Conservation (phyloP, 441 rosid genomes). For the Melastoma candidum region DNA sequence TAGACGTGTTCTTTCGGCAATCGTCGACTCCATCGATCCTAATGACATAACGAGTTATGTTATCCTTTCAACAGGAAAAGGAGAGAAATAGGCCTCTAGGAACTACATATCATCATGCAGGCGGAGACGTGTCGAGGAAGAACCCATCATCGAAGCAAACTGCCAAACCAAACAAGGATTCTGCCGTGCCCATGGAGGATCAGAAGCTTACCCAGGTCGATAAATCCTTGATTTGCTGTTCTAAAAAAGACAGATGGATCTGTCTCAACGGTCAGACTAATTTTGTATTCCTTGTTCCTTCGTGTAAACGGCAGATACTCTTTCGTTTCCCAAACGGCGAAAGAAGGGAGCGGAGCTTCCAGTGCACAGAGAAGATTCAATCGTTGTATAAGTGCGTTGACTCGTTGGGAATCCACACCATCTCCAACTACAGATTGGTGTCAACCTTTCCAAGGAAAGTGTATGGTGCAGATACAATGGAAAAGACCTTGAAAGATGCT, state of each 20-base stretch:
- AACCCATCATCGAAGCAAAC: conserved; percentile 15
- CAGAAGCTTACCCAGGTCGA: conserved; percentile 35
- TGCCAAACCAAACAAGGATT: conserved; percentile 17
- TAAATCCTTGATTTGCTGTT: not conserved
- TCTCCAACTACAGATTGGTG: conserved; percentile 35
- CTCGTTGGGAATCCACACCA: conserved; percentile 31
- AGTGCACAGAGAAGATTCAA: conserved; percentile 30
- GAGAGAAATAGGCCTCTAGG: conserved; percentile 23
- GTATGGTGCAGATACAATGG: conserved; percentile 36
- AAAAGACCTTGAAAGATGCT: conserved; percentile 39
- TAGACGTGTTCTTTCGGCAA: not conserved
- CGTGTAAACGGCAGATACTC: conserved; percentile 29
- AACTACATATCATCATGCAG: conserved; percentile 9
- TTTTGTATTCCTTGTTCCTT: not conserved
- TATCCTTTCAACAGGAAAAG: conserved; percentile 24
- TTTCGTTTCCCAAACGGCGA: conserved; percentile 53
- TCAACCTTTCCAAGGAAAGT: conserved; percentile 44
- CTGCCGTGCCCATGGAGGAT: conserved; percentile 16
- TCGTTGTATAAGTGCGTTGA: conserved; percentile 36
- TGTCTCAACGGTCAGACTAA: not conserved
- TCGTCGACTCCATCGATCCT: not conserved
- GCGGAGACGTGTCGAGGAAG: conserved; percentile 19
- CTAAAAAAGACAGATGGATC: not conserved
- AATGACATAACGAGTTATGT: not conserved
- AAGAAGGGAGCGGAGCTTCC: conserved; percentile 48